phyloP scores from a whole-genome alignment of 2,329 filamentous ascomycete species.

The Colletotrichum musae region DNA sequence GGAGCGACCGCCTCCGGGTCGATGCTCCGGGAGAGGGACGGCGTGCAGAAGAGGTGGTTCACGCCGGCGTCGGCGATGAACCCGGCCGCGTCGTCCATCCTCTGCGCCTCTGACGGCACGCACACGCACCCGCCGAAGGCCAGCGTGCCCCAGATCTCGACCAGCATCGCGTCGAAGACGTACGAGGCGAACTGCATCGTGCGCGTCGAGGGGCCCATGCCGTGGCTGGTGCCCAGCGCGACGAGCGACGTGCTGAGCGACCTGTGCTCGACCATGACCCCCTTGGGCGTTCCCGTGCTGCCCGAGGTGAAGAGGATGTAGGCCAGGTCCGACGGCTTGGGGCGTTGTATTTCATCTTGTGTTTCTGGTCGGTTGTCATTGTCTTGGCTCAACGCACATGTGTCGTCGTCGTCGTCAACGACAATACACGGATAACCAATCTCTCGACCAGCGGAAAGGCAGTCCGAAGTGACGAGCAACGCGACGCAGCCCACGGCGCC shows the following conservation, averaged over 20 bases:
- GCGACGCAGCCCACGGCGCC: no score
- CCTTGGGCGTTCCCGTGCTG: background rate
- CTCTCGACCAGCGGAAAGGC: no score
- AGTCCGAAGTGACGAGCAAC: no score
- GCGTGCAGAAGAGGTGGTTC: no score
- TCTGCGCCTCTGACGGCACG: background rate
- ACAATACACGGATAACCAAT: no score
- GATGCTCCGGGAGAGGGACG: background rate
- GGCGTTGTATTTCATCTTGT: no score
- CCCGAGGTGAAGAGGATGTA: constrained; percentile 5
- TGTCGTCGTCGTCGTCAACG: no score
- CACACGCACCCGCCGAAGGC: background rate
- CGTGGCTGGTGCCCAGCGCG: no score
- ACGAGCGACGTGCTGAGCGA: background rate
- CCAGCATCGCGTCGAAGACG: background rate
- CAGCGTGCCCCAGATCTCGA: background rate
- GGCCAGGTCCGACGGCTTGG: background rate
- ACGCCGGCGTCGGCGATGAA: background rate
- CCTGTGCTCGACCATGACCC: background rate
- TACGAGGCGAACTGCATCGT: no score
- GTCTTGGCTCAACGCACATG: no score
- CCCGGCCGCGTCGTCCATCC: background rate
- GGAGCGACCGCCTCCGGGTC: background rate
- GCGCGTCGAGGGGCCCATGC: no score
- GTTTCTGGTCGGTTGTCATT: no score